Evolutionary conservation across 768 basidiomycete species (phyloP).

Genomic region (Tricholoma furcatifolium): DNA sequence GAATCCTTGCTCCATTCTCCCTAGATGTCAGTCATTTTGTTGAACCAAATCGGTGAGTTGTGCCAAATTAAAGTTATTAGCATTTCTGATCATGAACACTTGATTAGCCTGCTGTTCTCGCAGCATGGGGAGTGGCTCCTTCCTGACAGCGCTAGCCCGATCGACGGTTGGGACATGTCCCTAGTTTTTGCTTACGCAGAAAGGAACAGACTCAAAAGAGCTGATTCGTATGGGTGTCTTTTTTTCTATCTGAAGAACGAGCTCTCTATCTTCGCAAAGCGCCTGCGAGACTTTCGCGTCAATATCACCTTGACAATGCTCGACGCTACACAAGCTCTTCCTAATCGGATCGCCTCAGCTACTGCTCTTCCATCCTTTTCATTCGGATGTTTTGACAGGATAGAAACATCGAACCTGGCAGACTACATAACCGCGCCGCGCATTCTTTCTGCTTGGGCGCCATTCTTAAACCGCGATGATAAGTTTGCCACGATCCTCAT

Average conservation of each 20-base stretch:
- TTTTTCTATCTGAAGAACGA: constrained; percentile 34
- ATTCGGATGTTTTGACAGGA: constrained; percentile 28
- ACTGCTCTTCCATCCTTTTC: constrained; percentile 22
- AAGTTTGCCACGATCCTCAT: constrained; percentile 24
- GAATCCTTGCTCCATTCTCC: constrained; percentile 29
- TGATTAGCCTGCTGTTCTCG: constrained; percentile 35
- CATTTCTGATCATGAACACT: not conserved
- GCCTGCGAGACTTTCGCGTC: constrained; percentile 25
- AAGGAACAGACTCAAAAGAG: constrained; percentile 22
- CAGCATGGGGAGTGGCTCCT: constrained; percentile 34
- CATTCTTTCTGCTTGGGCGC: constrained; percentile 29
- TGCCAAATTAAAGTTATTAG: not conserved
- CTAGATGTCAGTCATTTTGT: constrained; percentile 24
- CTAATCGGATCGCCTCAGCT: constrained; percentile 6
- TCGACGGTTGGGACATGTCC: constrained; percentile 40
- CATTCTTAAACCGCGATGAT: constrained; percentile 27
- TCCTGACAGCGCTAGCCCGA: constrained; percentile 37
- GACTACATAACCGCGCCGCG: constrained; percentile 21
- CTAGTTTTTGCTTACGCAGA: constrained; percentile 31
- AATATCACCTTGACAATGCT: constrained; percentile 26
- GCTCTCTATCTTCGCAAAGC: constrained; percentile 26
- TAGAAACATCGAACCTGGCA: constrained; percentile 27
- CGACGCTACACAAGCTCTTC: constrained; percentile 31
- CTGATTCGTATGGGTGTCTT: constrained; percentile 30
- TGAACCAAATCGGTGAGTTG: constrained; percentile 28